Evolutionary conservation across 495 filamentous ascomycete genomes (phyloP), one percentile per base, ranked within the genome.

Genomic region (Penicillium waksmanii): DNA sequence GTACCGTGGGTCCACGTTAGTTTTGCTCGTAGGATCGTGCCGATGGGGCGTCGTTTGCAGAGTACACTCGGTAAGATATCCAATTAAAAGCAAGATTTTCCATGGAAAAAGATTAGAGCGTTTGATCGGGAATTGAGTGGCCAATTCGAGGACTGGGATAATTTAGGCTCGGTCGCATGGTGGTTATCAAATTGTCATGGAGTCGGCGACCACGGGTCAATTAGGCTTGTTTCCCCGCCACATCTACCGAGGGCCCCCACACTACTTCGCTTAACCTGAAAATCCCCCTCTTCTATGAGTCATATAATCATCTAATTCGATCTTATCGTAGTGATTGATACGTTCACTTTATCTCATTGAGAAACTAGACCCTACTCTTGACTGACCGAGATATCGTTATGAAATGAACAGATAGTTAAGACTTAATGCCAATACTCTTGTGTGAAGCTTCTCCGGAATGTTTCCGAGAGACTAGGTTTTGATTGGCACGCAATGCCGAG

Each of bases 211-310:
- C 23, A 21, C 18, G 42, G 42, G 42, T 46, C 18, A 17, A 46
- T 46, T 46, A 46, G 42, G 42, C 42, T 46, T 46, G 18, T 17
- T 46, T 48, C 46, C 21, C 46, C 46, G 46, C 46, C 46, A 23
- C 46, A 15, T 23, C 46, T 3, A 48, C 23, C 23, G 46, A 15
- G n/a, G 21, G 36, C 27, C 27, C 36, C 36, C 36, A 38, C 36
- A n/a, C 3, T 38, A 11, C 15, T n/a, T 12, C 2, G 15, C 36
- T 10, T 13, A 38, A 38, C 36, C 36, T n/a, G 36, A 38, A 38
- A n/a, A n/a, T 38, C 36, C 11, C 36, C 11, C 36, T 38, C 0
- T 12, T 38, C 36, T 38, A 12, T 38, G 36, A 38, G 11, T 38
- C 36, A 38, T 38, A 5, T 12, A 38, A n/a, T 38, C 36, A 38